Evolutionary conservation across 768 basidiomycete genomes (phyloP), one percentile per base, ranked within the genome.

Genomic region (Dioszegia hungarica): DNA sequence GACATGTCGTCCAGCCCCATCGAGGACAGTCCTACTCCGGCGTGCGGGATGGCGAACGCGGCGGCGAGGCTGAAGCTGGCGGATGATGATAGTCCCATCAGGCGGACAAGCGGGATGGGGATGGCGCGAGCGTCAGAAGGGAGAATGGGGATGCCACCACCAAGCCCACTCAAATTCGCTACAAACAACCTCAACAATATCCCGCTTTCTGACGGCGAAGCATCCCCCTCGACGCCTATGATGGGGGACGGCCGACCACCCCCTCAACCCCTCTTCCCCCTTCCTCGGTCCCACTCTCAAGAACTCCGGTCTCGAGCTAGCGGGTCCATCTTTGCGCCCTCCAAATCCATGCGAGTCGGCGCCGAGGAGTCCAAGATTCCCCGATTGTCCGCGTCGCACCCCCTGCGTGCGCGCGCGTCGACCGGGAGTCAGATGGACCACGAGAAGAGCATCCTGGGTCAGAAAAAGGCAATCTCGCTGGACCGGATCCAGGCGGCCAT

Each of bases 231-330:
- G 45, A 66, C 63, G 31, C 65, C 65, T 2, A 39, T 65, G 3
- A 38, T 64, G 38, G 51, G 57, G 25, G 45, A 59, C 45, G 52
- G 41, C 19, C 56, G 57, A 39, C 59, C 57, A 12, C 64, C 62
- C 2, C 68, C 69, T 43, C 67, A 67, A 52, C 72, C 72, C 1
- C 52, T 66, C 9, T 74, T 74, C 57, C 70, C 72, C 5, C 57
- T 71, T 6, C 61, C 66, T 24, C 34, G 61, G 3, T 66, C 64
- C 1, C 57, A 62, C 24, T 68, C 67, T 2, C 69, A 69, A 45
- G 66, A 69, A 47, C 54, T 59, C 12, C 60, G 40, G 14, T 22
- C 50, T 2, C 41, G 56, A 33, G 38, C 47, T 24, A 24, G 31
- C 15, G 17, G 17, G 24, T 25, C 41, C n/a, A 41, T 36, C 12